A percentile compares a stretch with the other conserved stretches of the same genome.
Evolutionary conservation across 2,329 filamentous ascomycete genomes (phyloP).

Genomic region (Samsoniella hepiali): DNA sequence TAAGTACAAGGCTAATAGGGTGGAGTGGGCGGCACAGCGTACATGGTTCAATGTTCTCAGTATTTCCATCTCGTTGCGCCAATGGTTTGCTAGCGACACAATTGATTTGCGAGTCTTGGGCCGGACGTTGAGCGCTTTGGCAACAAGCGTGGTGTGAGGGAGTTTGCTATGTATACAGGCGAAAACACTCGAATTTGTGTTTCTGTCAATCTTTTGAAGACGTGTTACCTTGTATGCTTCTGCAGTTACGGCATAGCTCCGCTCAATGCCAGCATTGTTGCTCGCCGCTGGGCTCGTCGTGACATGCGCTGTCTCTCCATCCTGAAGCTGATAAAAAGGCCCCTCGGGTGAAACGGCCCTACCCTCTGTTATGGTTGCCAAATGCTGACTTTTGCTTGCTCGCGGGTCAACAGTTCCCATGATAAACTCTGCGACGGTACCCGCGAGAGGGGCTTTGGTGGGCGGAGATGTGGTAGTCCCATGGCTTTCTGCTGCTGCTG

Average conservation of each 20-base stretch:
- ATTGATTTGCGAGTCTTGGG: neutral
- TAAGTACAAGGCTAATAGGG: neutral
- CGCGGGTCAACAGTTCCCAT: neutral
- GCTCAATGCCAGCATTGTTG: neutral
- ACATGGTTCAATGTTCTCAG: neutral
- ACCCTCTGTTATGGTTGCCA: neutral
- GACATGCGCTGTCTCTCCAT: neutral
- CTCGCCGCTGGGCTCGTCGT: neutral
- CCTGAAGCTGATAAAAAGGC: neutral
- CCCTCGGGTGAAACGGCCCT: neutral
- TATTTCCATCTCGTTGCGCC: constrained; percentile 8
- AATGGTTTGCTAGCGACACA: neutral
- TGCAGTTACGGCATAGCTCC: neutral
- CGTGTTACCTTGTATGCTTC: constrained; percentile 3
- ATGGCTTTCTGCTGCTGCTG: neutral
- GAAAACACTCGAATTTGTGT: constrained; percentile 5
- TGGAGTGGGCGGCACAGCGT: neutral
- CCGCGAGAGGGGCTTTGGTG: neutral
- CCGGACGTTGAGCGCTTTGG: constrained; percentile 9
- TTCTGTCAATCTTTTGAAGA: neutral
- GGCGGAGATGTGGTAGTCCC: neutral
- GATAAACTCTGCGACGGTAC: constrained; percentile 5
- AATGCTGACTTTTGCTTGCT: neutral
- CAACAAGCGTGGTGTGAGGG: constrained; percentile 5
- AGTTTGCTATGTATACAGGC: constrained; percentile 9